Base-by-base conservation (phyloP, 371 early-diverging fungal genomes). In the Dipsacomyces acuminosporus region DNA sequence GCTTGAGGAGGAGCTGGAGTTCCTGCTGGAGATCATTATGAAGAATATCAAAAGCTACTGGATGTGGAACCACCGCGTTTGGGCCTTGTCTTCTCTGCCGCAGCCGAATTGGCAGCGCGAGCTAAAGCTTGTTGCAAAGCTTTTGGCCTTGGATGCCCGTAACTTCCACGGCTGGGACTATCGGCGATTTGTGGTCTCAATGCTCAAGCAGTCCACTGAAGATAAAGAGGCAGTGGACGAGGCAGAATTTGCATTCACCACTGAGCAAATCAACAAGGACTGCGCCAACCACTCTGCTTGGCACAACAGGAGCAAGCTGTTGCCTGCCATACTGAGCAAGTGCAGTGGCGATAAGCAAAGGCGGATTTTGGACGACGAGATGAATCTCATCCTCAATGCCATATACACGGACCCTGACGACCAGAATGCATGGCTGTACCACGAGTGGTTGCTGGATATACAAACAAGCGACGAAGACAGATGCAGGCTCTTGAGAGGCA, bases 151-250 rank as follows among this genome's bases (percentile, higher is more conserved):
- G 59, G 98, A 97, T 75, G 80, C 91, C 7, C 78, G 96, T 42
- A 97, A 97, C 77, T 97, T 93, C 64, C 98, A 97, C 66, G 94
- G 93, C 11, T 97, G 98, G 98, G 80, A 86, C 67, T 94, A 96
- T 72, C 81, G 98, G 9, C 83, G 93, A 0, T 85, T 82, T 41
- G 87, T 97, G 0, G 80, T 90, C 19, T 46, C 71, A 0, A 76
- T 80, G 26, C 52, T 84, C 30, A 64, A 70, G 11, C 62, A 67
- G 42, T 34, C 64, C 1, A 48, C 58, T n/a, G 66, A 74, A 3
- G 41, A 63, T 0, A 44, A 54, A 0, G 59, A 80, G 21, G 72
- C 71, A 0, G 59, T 70, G 19, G 55, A 71, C 22, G 49, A 67
- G 41, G 44, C 63, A 6, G 95, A 97, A 70, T 87, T 91, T 54